Evolutionary conservation across 2,329 filamentous ascomycete species (phyloP), one percentile per base, ranked within the genome.

Genomic region (Tolypocladium tundrense): DNA sequence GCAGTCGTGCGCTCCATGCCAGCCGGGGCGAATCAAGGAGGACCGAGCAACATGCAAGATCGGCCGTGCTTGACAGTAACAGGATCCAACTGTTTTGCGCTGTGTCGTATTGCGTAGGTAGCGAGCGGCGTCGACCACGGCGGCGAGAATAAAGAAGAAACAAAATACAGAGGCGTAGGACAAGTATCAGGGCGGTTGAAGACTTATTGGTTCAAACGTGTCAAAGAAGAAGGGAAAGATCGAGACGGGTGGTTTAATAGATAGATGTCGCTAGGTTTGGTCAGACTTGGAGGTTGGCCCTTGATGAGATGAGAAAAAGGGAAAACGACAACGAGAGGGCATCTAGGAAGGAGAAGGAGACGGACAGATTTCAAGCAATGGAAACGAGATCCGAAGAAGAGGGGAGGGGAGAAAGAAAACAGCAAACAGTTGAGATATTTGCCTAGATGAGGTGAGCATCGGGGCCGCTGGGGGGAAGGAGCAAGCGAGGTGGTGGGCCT

Each of bases 1-100:
- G 70, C 69, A 58, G 65, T 63, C 19, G 62, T 62, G 55, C 63
- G 65, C 57, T 65, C 67, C 68, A 68, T 70, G 35, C 53, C 57
- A 24, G 35, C 35, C 4, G 19, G 56, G 45, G 48, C 39, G 41
- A 1, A 13, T 16, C 3, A 16, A 51, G 11, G 35, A 35, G 33
- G 7, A 14, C 10, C 19, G 41, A 7, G 5, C 1, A 40, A 45
- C 54, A 58, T 48, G 53, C 54, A 52, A 54, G n/a, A 9, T 13
- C 7, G 21, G 40, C 19, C 13, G n/a, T 9, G 27, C 4, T 4
- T 31, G 27, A 14, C 41, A n/a, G 43, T n/a, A 19, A n/a, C 13
- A 11, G 6, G 3, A 31, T 1, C 16, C 7, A 27, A 50, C 27
- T 31, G 9, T n/a, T 51, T 11, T 35, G 27, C 48, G 31, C 31